Percentiles rank a stretch among this genome's conserved stretches.
Evolutionary conservation across 495 filamentous ascomycete species (phyloP).

Genomic region (Sabuloglossum arenarium): DNA sequence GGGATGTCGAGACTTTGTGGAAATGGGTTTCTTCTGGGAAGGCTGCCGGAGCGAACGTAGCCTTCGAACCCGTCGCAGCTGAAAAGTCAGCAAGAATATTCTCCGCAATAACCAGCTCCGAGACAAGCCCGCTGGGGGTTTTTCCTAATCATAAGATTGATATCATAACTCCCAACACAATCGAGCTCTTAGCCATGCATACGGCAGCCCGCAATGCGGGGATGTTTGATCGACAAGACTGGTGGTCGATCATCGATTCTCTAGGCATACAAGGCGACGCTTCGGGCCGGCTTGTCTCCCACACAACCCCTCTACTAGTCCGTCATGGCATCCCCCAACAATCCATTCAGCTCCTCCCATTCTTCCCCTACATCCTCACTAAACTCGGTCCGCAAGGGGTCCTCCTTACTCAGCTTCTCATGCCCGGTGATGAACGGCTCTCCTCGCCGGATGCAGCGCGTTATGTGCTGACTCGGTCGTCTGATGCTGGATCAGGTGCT

Average conservation of each 20-base stretch:
- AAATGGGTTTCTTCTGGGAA: slow-evolving; percentile 41
- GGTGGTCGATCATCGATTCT: slow-evolving; percentile 62
- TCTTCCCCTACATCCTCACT: slow-evolving; percentile 60
- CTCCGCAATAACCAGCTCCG: slow-evolving; percentile 11
- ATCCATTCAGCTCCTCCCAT: slow-evolving; percentile 68
- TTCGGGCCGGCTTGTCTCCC: slow-evolving; percentile 37
- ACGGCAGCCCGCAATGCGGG: slow-evolving; percentile 34
- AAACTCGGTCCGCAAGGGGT: slow-evolving; percentile 71
- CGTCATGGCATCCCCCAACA: slow-evolving; percentile 68
- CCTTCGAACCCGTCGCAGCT: slow-evolving; percentile 79
- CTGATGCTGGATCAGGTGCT: slow-evolving; percentile 29
- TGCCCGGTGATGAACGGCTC: slow-evolving; percentile 39
- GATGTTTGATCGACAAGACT: slow-evolving; percentile 44
- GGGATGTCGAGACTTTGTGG: slow-evolving; percentile 37
- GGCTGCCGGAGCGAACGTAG: slow-evolving; percentile 30
- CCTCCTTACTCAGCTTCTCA: slow-evolving; percentile 50
- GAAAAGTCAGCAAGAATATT: slow-evolving; percentile 59
- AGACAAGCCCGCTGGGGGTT: slow-evolving; percentile 21
- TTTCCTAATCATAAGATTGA: slow-evolving; percentile 43
- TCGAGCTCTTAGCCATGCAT: slow-evolving; percentile 65
- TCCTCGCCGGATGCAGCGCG: slow-evolving; percentile 33
- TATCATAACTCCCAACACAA: slow-evolving; percentile 61
- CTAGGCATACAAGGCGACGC: slow-evolving; percentile 36
- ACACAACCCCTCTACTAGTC: slow-evolving; percentile 41
- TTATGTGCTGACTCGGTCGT: slow-evolving; percentile 44